phyloP scores from a whole-genome alignment of 257 asterid species.

The Scutellaria barbata region DNA sequence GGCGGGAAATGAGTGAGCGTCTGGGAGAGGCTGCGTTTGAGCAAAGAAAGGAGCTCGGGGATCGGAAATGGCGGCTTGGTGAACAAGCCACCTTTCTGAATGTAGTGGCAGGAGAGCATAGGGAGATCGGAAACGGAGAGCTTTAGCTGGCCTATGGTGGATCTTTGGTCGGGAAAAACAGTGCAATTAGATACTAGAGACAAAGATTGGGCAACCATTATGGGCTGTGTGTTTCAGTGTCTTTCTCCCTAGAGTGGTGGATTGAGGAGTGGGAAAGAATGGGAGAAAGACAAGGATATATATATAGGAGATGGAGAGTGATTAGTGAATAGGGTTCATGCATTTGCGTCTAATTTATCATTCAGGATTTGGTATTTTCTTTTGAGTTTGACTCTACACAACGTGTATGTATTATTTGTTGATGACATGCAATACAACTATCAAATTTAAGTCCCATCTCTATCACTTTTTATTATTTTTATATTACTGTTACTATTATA shows the following conservation, averaged over 20 bases:
- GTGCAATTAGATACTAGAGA: constrained; percentile 34
- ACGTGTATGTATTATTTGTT: not conserved
- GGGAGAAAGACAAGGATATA: not conserved
- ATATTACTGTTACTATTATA: too few relatives aligned
- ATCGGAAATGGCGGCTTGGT: constrained; percentile 34
- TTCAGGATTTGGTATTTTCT: too few relatives aligned
- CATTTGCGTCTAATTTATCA: constrained; percentile 32
- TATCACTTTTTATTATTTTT: too few relatives aligned
- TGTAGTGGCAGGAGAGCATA: constrained; percentile 57
- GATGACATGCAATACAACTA: too few relatives aligned
- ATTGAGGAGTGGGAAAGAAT: not conserved
- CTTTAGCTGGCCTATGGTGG: constrained; percentile 33
- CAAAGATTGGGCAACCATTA: constrained; percentile 32
- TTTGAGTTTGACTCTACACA: not conserved
- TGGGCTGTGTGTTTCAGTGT: not conserved
- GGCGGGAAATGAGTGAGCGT: constrained; percentile 50
- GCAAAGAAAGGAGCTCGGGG: constrained; percentile 29
- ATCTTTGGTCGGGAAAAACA: constrained; percentile 33
- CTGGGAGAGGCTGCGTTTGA: constrained; percentile 36
- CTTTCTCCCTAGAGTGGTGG: not conserved
- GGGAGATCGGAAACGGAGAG: constrained; percentile 55
- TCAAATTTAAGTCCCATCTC: too few relatives aligned
- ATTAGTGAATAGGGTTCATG: constrained; percentile 33
- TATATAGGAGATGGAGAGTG: constrained; percentile 15
- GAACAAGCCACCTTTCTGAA: constrained; percentile 44